phyloP scores from a whole-genome alignment of 2,329 filamentous ascomycete genomes.

The Neonectria coccinea region DNA sequence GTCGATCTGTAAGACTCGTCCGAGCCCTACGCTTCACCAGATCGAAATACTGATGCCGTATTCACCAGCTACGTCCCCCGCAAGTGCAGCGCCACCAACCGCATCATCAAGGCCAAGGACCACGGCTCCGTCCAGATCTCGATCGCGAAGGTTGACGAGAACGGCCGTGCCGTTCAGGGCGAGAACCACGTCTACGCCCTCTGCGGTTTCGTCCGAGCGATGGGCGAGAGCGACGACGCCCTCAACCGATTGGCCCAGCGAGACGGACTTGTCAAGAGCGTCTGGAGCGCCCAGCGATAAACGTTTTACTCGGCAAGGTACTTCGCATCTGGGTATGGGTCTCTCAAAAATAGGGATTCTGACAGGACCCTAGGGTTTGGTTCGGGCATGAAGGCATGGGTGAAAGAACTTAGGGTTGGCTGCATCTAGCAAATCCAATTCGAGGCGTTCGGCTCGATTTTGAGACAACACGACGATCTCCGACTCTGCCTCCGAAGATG shows the following conservation, averaged over 20 bases:
- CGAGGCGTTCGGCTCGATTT: constrained; percentile 61
- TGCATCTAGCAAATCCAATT: constrained; percentile 60
- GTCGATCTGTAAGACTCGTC: constrained; percentile 87
- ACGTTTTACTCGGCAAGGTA: constrained; percentile 43
- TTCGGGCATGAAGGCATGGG: constrained; percentile 54
- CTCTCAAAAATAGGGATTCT: constrained; percentile 42
- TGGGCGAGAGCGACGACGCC: constrained; percentile 97
- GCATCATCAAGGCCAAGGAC: constrained; percentile 99
- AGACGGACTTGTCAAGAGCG: constrained; percentile 95
- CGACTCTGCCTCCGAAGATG: constrained; percentile 45
- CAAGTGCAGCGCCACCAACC: constrained; percentile 99
- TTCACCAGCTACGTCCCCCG: constrained; percentile 88
- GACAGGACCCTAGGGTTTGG: constrained; percentile 47
- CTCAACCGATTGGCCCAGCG: constrained; percentile 96
- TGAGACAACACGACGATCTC: constrained; percentile 53
- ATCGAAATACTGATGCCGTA: constrained; percentile 46
- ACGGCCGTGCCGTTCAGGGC: constrained; percentile 90
- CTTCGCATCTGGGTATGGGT: constrained; percentile 43
- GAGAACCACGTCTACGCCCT: constrained; percentile 98
- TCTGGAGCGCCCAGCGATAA: constrained; percentile 86
- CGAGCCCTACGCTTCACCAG: constrained; percentile 25
- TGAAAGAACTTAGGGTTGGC: constrained; percentile 57
- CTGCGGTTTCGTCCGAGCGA: constrained; percentile 96
- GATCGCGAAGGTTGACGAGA: constrained; percentile 98
- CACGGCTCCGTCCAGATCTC: constrained; percentile 98